Evolutionary conservation across 2,329 filamentous ascomycete species (phyloP), one percentile per base, ranked within the genome.

Genomic region (Beauveria varroae): DNA sequence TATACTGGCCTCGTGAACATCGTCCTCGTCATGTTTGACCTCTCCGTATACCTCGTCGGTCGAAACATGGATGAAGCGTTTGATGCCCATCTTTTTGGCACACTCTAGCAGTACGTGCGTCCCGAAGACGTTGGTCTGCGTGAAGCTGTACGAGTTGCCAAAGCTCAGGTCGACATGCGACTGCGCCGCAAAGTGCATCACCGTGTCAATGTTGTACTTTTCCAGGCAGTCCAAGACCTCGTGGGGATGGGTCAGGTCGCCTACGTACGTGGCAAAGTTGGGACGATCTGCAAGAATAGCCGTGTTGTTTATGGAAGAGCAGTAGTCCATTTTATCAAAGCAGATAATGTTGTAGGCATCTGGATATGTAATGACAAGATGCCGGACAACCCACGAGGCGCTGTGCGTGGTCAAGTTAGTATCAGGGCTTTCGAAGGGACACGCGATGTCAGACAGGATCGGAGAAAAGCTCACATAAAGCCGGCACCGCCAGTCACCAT

Each of bases 1-100:
- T 66, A 90, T 85, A 74, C 88, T 90, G 18, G 85, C 84, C 75
- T 93, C 90, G 47, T 87, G 77, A 65, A 91, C 73, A 68, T 91
- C 89, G 63, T 88, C 87, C 3, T 86, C 86, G 41, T 86, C 87
- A 57, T 87, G 84, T 63, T 84, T 84, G 63, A 91, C 88, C 71
- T 93, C 90, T 47, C 90, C 90, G 67, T 93, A 93, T 1, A 93
- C 90, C 76, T 93, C 90, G 71, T 95, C 90, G 1, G 90, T 93
- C 10, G 88, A 91, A 64, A 93, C 85, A 72, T 93, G 90, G 68
- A 93, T 87, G 73, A 93, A 93, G 54, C 87, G 81, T 66, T 81
- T 84, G 70, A 93, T 81, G 40, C 82, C 82, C 55, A 88, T 81
- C 71, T 88, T 87, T 72, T 88, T 88, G 55, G 88, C 86, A 68